phyloP scores from a whole-genome alignment of 2,329 filamentous ascomycete genomes.

The Cercospora janseana region DNA sequence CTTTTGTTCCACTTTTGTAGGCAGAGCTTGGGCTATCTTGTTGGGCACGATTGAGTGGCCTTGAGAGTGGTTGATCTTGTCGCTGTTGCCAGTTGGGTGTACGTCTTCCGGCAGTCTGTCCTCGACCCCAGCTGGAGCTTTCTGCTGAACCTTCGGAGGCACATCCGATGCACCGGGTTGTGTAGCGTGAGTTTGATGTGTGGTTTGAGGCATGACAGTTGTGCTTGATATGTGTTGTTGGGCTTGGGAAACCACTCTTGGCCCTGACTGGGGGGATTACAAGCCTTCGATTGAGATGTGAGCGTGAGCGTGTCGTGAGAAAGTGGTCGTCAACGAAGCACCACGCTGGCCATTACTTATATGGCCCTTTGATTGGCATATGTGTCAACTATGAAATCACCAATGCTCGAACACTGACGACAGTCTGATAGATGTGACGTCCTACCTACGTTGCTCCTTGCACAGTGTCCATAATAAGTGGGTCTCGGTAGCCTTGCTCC shows the following conservation, averaged over 20 bases:
- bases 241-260: no score
- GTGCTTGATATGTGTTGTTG: no score
- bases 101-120: constrained; percentile 10
- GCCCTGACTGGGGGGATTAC: no score
- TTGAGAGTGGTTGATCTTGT: constrained; percentile 17
- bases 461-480: no score
- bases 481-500: constrained; percentile 38
- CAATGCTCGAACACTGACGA: background rate
- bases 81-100: constrained; percentile 15
- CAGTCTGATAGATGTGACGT: background rate
- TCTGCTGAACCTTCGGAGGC: constrained; percentile 13
- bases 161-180: constrained; percentile 9
- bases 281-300: no score
- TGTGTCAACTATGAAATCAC: constrained; percentile 2
- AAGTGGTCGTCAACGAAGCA: no score
- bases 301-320: no score
- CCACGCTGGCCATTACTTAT: no score
- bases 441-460: background rate
- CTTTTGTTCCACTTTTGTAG: constrained; percentile 17
- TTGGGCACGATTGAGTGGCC: constrained; percentile 14
- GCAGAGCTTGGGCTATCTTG: constrained; percentile 17
- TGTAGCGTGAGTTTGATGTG: constrained; percentile 12
- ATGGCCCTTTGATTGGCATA: no score
- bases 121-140: constrained; percentile 10
- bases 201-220: constrained; percentile 17